Base-by-base conservation (phyloP, 805 yeast genomes). In the Pichia occidentalis region DNA sequence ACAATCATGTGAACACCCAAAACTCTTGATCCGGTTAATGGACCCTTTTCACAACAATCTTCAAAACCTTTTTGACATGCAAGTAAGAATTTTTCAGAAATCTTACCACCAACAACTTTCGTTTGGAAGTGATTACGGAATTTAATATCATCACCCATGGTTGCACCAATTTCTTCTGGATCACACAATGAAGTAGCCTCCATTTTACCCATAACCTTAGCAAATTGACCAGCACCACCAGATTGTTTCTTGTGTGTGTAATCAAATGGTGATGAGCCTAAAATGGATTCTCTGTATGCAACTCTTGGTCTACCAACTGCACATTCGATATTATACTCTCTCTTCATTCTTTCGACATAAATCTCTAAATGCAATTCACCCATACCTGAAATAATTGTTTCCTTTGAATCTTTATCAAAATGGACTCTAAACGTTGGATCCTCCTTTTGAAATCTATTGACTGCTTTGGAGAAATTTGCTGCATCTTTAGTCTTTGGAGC, bases 141-240 rank as follows among this genome's bases (percentile, higher is more conserved):
- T 46, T 52, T 50, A 31, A 51, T 28, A 28, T 55, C 61, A 40
- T 57, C 62, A 37, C 54, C 56, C n/a, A 47, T 39, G 22, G 49
- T 37, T 18, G 51, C 49, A 29, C 54, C 54, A 29, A 59, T 37
- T 7, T 54, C 59, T 14, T 59, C 64, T 34, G 75, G 78, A 36
- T 73, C 83, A 33, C 74, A 57, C 38, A 87, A 77, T 6, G 70
- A 31, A 24, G 61, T 51, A 20, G 64, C 58, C 36, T 55, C 63
- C 65, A 88, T 60, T 40, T 69, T 73, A 59, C 99, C 97, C 63
- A 87, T 82, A 56, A 90, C 96, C 68, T 88, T 80, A 64, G 95
- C 98, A 59, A 79, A 92, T 71, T 92, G 99, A 67, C 99, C 99
- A 49, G 97, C 95, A 75, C 99, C 99, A 64, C 99, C 99, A 57